Evolutionary conservation across 768 basidiomycete genomes (phyloP).

Genomic region (Naganishia vaughanmartiniae): DNA sequence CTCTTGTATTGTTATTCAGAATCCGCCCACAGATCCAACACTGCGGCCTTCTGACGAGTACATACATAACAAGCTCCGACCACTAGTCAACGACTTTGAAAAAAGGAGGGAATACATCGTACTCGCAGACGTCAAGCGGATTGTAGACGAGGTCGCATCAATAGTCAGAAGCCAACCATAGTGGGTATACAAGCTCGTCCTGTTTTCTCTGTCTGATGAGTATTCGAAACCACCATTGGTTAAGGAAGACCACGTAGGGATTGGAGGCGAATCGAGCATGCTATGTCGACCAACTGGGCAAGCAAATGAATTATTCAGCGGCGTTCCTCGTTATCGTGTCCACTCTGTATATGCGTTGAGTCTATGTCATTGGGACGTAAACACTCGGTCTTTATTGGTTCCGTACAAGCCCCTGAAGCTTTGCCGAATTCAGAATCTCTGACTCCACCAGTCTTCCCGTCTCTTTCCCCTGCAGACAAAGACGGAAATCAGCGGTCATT

Average conservation of each 20-base stretch:
- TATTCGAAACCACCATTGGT: too few species aligned
- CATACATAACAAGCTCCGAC: background rate
- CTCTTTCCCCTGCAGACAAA: constrained; percentile 43
- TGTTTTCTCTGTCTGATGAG: too few species aligned
- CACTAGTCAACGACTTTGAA: constrained; percentile 3
- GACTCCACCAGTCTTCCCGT: constrained; percentile 63
- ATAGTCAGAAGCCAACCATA: background rate
- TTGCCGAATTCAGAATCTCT: constrained; percentile 63
- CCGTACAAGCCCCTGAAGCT: background rate
- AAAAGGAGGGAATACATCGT: constrained; percentile 12
- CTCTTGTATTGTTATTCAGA: background rate
- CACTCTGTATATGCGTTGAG: background rate
- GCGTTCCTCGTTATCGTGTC: too few species aligned
- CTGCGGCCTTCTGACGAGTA: constrained; percentile 15
- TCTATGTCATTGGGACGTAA: background rate
- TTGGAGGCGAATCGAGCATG: too few species aligned
- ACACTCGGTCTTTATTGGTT: background rate
- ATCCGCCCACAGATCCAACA: background rate
- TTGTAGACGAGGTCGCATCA: constrained; percentile 7
- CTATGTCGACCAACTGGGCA: too few species aligned
- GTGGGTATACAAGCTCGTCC: background rate
- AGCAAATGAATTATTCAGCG: too few species aligned
- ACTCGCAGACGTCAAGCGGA: background rate
- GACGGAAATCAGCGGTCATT: constrained; percentile 1
- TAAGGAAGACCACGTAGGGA: too few species aligned